Percentiles rank a stretch among this genome's conserved stretches.
phyloP scores from a whole-genome alignment of 129 eudicot genomes.

The Flaveria ramosissima region DNA sequence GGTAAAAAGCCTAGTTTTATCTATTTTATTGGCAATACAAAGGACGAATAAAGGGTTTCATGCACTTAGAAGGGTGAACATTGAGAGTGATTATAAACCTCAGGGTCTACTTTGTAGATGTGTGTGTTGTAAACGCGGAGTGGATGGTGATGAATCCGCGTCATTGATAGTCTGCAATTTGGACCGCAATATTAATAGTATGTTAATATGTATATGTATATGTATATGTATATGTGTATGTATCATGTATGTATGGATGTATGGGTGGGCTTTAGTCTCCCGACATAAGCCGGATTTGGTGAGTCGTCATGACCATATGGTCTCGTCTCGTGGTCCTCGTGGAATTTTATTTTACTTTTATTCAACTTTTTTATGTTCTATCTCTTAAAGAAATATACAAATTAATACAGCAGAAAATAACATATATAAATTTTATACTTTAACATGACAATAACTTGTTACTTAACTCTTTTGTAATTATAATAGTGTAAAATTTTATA shows the following conservation, averaged over 20 bases:
- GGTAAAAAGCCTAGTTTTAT: no score
- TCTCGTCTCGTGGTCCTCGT: conserved; percentile 15
- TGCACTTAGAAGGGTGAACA: not conserved
- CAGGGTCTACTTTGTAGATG: not conserved
- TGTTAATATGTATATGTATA: no score
- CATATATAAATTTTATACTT: no score
- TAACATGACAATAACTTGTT: no score
- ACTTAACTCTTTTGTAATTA: no score
- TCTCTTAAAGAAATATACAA: not conserved
- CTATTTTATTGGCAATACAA: not conserved
- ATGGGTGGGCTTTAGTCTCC: conserved; percentile 18
- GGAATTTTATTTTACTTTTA: not conserved
- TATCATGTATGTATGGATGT: not conserved
- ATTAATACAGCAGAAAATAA: not conserved
- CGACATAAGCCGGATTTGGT: conserved; percentile 9
- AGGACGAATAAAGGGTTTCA: not conserved
- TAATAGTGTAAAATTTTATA: no score
- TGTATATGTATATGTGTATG: no score
- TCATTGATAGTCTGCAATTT: not conserved
- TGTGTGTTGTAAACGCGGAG: conserved; percentile 1
- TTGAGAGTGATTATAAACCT: not conserved
- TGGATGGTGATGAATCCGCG: conserved; percentile 16
- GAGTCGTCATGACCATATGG: conserved; percentile 2
- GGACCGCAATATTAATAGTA: conserved; percentile 7
- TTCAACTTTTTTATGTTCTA: not conserved